A percentile compares a stretch with the other conserved stretches of the same genome.
Evolutionary conservation across 202 grass and related monocot genomes (phyloP).

Genomic region (Panicum virgatum): DNA sequence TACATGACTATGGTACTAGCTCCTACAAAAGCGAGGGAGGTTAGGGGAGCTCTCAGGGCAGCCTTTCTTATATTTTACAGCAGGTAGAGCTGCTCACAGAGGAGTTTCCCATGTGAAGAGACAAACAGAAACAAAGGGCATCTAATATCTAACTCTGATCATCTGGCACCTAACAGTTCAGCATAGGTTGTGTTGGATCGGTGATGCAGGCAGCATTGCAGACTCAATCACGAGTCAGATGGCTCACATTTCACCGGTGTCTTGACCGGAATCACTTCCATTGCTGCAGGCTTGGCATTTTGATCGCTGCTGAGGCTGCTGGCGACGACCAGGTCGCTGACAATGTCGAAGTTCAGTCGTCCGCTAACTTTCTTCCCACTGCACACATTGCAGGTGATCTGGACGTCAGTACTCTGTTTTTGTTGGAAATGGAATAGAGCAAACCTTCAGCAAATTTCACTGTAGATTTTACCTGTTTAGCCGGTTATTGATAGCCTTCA

Average conservation of each 20-base stretch:
- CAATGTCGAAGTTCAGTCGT: constrained; percentile 82
- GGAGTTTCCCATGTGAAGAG: constrained; percentile 29
- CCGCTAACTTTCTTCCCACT: constrained; percentile 69
- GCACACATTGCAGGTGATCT: neutral
- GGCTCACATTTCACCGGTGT: constrained; percentile 62
- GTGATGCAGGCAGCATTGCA: neutral
- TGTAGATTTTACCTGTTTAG: constrained; percentile 64
- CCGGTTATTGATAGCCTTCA: constrained; percentile 87
- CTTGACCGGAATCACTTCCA: constrained; percentile 23
- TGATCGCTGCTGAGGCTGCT: constrained; percentile 56
- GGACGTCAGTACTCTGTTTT: neutral
- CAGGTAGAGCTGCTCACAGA: constrained; percentile 43
- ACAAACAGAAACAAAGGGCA: neutral
- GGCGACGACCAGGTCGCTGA: constrained; percentile 79
- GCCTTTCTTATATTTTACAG: constrained; percentile 43
- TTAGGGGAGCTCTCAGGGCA: constrained; percentile 42
- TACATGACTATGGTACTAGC: constrained; percentile 28
- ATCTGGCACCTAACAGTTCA: constrained; percentile 24
- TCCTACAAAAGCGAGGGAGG: constrained; percentile 7
- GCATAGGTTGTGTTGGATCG: constrained; percentile 5
- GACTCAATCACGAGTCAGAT: constrained; percentile 39
- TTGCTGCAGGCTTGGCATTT: constrained; percentile 31
- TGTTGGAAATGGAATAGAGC: neutral
- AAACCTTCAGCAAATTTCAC: neutral
- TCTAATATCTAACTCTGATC: constrained; percentile 26